Percentiles rank a stretch among this genome's conserved stretches.
phyloP scores from a whole-genome alignment of 2,329 filamentous ascomycete genomes.

The Colletotrichum higginsianum region DNA sequence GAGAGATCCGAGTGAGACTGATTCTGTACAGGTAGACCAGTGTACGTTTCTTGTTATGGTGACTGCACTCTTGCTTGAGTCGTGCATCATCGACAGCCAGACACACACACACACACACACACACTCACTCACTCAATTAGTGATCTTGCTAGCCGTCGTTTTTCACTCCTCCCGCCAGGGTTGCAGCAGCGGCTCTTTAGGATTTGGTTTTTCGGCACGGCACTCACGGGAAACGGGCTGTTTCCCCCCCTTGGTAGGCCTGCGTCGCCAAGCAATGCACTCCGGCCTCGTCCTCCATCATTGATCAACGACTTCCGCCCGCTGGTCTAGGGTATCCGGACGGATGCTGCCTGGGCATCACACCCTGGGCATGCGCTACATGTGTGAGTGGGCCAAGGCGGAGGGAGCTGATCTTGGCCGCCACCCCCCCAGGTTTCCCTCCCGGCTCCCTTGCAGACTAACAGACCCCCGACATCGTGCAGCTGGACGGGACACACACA shows the following conservation, averaged over 20 bases:
- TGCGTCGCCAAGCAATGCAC: slow-evolving; percentile 35
- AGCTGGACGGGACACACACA: slow-evolving; percentile 6
- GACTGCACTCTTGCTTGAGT: too few relatives aligned
- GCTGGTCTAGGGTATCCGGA: too few relatives aligned
- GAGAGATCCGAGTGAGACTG: slow-evolving; percentile 13
- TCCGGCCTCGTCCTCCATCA: not conserved
- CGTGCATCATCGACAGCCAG: slow-evolving; percentile 1
- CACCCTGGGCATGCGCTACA: slow-evolving; percentile 12
- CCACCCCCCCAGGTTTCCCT: slow-evolving; percentile 32
- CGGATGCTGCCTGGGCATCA: too few relatives aligned
- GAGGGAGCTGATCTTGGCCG: slow-evolving; percentile 36
- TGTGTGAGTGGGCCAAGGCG: slow-evolving; percentile 31
- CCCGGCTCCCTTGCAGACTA: slow-evolving; percentile 15
- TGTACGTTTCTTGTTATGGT: too few relatives aligned
- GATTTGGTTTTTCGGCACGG: slow-evolving; percentile 18
- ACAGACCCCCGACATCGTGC: slow-evolving; percentile 29
- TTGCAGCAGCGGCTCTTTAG: slow-evolving; percentile 17
- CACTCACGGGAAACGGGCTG: slow-evolving; percentile 20
- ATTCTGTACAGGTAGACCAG: not conserved
- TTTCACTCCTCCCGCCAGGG: not conserved
- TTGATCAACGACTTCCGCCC: not conserved
- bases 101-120: slow-evolving; percentile 2
- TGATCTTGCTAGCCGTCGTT: not conserved
- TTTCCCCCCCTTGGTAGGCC: not conserved
- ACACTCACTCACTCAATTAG: too few relatives aligned